phyloP scores from a whole-genome alignment of 2,329 filamentous ascomycete species.

The Apiospora phragmitis region DNA sequence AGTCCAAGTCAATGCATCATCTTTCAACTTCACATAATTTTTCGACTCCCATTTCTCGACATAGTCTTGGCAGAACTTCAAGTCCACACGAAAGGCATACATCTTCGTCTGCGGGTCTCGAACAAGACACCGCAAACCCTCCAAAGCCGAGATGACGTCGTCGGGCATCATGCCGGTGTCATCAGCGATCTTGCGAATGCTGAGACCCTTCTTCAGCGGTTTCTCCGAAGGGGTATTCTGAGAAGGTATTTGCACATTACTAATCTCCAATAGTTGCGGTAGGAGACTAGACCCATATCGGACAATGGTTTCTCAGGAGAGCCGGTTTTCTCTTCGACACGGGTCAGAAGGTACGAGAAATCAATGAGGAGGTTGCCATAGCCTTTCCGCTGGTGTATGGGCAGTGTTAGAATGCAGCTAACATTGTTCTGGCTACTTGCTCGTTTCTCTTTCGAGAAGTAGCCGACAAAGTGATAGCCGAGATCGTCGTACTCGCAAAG shows the following conservation, averaged over 20 bases:
- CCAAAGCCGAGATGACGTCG: constrained; percentile 91
- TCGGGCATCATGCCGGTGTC: constrained; percentile 94
- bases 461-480: constrained; percentile 97
- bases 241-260: constrained; percentile 84
- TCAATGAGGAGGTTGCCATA: constrained; percentile 97
- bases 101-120: constrained; percentile 84
- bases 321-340: constrained; percentile 89
- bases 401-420: constrained; percentile 92
- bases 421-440: constrained; percentile 96
- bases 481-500: constrained; percentile 91
- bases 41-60: constrained; percentile 88
- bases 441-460: constrained; percentile 98
- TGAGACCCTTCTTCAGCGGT: constrained; percentile 50
- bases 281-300: constrained; percentile 96
- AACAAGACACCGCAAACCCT: constrained; percentile 85
- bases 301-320: constrained; percentile 97
- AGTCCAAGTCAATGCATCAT: constrained; percentile 84
- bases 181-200: constrained; percentile 72
- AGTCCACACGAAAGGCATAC: constrained; percentile 87
- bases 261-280: constrained; percentile 95
- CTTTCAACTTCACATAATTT: constrained; percentile 81
- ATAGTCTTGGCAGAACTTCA: constrained; percentile 82
- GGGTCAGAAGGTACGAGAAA: constrained; percentile 94
- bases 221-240: constrained; percentile 45
- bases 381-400: constrained; percentile 95